Evolutionary conservation across 768 basidiomycete genomes (phyloP).

Genomic region (Leccinum ochraceum): DNA sequence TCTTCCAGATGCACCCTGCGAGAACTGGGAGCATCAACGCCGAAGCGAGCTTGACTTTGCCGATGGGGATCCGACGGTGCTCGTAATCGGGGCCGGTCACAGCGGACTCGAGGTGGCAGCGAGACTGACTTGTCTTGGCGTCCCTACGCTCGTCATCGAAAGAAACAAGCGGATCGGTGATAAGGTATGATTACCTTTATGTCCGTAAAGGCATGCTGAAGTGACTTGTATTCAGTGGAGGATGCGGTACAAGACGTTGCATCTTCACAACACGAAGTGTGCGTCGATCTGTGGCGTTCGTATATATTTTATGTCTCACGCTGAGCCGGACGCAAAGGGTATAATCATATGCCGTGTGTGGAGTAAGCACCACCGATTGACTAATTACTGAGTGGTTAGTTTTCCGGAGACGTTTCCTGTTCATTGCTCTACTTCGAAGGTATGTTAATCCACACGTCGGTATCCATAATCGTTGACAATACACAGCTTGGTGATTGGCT

Average conservation of each 20-base stretch:
- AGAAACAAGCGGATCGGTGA: conserved; percentile 53
- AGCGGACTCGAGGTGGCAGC: conserved; percentile 65
- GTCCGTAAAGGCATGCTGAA: conserved; percentile 1
- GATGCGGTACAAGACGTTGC: conserved; percentile 55
- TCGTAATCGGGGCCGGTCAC: conserved; percentile 68
- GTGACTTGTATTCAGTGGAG: conserved; percentile 42
- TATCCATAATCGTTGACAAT: not conserved
- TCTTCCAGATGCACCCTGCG: conserved; percentile 38
- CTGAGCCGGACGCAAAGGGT: conserved; percentile 38
- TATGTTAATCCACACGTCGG: conserved; percentile 10
- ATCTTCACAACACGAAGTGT: conserved; percentile 54
- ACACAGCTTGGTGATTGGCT: conserved; percentile 61
- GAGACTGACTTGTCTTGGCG: conserved; percentile 56
- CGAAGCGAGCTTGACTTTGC: conserved; percentile 44
- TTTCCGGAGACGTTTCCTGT: conserved; percentile 57
- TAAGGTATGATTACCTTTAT: conserved; percentile 23
- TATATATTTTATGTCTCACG: not conserved
- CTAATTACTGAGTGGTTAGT: conserved; percentile 26
- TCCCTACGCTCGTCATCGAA: conserved; percentile 57
- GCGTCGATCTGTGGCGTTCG: conserved; percentile 20
- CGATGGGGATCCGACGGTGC: conserved; percentile 51
- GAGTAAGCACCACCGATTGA: conserved; percentile 37
- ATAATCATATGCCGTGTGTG: conserved; percentile 54
- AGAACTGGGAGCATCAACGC: conserved; percentile 51
- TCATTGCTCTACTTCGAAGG: conserved; percentile 52